phyloP scores from a whole-genome alignment of 257 asterid genomes.

The Asclepias syriaca region DNA sequence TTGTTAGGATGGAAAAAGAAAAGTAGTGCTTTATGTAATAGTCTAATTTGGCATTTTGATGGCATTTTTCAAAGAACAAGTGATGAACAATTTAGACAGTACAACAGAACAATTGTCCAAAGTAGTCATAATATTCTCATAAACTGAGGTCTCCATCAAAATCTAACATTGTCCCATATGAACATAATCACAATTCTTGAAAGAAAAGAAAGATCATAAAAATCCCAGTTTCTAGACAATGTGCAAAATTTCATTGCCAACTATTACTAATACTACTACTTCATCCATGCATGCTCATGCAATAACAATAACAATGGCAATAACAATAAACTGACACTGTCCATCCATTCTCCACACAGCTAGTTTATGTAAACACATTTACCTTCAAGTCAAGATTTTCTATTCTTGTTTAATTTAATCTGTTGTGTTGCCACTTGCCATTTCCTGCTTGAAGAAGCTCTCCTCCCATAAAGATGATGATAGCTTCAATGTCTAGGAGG shows the following conservation, averaged over 20 bases:
- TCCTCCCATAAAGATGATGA: too few species aligned
- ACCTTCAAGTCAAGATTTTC: not conserved
- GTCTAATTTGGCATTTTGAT: too few species aligned
- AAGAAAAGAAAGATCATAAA: not conserved
- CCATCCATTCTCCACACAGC: not conserved
- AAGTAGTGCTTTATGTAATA: too few species aligned
- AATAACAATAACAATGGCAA: not conserved
- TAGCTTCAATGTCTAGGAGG: slow-evolving; percentile 31
- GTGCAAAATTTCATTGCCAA: not conserved
- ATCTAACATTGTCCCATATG: not conserved
- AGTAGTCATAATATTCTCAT: not conserved
- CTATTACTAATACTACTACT: not conserved
- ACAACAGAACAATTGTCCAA: not conserved
- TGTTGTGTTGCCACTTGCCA: not conserved
- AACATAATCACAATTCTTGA: not conserved
- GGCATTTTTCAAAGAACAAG: too few species aligned
- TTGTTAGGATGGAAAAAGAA: too few species aligned
- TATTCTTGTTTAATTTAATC: not conserved
- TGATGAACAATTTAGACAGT: not conserved
- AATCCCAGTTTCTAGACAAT: not conserved
- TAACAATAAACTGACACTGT: not conserved
- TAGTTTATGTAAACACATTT: not conserved
- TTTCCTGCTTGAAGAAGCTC: not conserved
- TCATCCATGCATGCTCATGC: not conserved
- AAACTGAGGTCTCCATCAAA: not conserved